phyloP scores from a whole-genome alignment of 2,329 filamentous ascomycete species.

The Penicillium fuscoglaucum region DNA sequence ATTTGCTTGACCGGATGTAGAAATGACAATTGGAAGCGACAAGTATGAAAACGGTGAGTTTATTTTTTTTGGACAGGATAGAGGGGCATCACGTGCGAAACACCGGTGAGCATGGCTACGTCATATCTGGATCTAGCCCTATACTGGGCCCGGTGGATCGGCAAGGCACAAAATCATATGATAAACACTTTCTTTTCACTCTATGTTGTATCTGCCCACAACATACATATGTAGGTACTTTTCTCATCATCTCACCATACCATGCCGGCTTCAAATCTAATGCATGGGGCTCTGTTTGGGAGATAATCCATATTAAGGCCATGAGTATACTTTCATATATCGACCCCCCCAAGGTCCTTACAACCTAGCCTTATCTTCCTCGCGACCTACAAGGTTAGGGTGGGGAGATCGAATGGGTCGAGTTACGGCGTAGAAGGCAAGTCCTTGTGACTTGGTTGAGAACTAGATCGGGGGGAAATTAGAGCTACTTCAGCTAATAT shows the following conservation, averaged over 20 bases:
- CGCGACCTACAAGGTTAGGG: constrained; percentile 22
- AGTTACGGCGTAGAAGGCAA: constrained; percentile 27
- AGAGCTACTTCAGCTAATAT: too few relatives aligned
- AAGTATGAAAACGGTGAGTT: neutral
- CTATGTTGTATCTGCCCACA: too few relatives aligned
- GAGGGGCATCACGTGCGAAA: constrained; percentile 11
- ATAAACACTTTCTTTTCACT: neutral
- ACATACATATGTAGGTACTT: too few relatives aligned
- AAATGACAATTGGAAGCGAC: neutral
- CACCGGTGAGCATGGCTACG: constrained; percentile 7
- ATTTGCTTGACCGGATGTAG: neutral
- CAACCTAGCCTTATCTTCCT: constrained; percentile 18
- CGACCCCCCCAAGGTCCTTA: neutral
- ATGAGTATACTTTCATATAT: neutral
- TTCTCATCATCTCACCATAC: neutral
- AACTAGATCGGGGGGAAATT: constrained; percentile 12
- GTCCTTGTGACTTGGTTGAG: constrained; percentile 23
- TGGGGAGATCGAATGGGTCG: constrained; percentile 21
- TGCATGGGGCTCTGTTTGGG: too few relatives aligned
- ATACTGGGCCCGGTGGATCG: neutral
- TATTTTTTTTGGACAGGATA: constrained; percentile 5
- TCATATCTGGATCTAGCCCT: constrained; percentile 3
- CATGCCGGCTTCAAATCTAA: too few relatives aligned
- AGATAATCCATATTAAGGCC: neutral
- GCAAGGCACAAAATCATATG: neutral